Conservation (phyloP, 2,329 filamentous ascomycete species). For the Paraconiothyrium brasiliense region DNA sequence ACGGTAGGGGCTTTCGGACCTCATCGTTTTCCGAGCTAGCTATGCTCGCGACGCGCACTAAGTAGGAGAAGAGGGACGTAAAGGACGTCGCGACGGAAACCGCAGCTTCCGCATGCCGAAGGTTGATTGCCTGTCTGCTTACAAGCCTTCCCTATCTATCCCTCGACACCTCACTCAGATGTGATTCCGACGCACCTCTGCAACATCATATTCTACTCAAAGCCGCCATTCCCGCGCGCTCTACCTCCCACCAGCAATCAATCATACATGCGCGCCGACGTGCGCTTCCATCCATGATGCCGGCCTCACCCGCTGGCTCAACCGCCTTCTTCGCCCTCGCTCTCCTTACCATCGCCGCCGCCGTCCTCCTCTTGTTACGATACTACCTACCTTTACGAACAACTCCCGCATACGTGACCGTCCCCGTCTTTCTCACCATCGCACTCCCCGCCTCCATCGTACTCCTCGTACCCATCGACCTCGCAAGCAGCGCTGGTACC, state of each 20-base stretch:
- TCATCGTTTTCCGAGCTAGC: background rate
- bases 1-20: too few relatives aligned
- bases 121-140: conserved; percentile 27
- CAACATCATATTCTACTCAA: background rate
- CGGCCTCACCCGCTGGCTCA: conserved; percentile 76
- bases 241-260: conserved; percentile 2
- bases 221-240: conserved; percentile 7
- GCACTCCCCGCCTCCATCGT: conserved; percentile 91
- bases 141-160: conserved; percentile 20
- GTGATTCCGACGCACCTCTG: background rate
- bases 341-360: conserved; percentile 75
- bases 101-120: conserved; percentile 29
- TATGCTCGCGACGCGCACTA: background rate
- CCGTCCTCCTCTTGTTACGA: conserved; percentile 85
- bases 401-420: conserved; percentile 86
- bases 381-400: conserved; percentile 90
- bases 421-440: conserved; percentile 96
- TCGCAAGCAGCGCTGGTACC: conserved; percentile 82
- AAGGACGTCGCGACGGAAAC: conserved; percentile 14
- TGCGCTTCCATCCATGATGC: conserved; percentile 28
- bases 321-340: conserved; percentile 79
- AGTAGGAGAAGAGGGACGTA: background rate
- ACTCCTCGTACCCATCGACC: conserved; percentile 91
- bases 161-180: conserved; percentile 7
- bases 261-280: conserved; percentile 28